Evolutionary conservation across 2,329 filamentous ascomycete genomes (phyloP).

Genomic region (Botryotinia calthae): DNA sequence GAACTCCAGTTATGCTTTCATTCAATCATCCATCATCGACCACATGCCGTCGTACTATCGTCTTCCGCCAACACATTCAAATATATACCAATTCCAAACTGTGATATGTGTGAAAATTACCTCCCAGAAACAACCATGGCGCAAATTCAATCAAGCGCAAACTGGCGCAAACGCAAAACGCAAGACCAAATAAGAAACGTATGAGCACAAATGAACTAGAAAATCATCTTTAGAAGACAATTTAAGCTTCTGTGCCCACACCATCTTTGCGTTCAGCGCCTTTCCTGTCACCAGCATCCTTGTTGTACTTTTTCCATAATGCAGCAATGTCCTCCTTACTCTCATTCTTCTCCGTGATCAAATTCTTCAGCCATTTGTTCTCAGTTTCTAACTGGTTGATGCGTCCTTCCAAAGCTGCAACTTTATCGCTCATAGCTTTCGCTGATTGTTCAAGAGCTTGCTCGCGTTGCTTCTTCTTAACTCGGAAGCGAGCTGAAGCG

Average conservation of each 20-base stretch:
- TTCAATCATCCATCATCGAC: slow-evolving; percentile 8
- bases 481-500: slow-evolving; percentile 81
- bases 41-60: neutral
- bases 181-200: neutral
- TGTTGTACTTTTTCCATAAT: slow-evolving; percentile 43
- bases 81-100: neutral
- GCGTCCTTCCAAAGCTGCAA: slow-evolving; percentile 67
- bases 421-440: slow-evolving; percentile 81
- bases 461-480: slow-evolving; percentile 96
- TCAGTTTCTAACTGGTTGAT: slow-evolving; percentile 78
- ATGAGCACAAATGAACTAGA: neutral
- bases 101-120: neutral
- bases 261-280: slow-evolving; percentile 37
- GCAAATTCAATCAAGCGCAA: slow-evolving; percentile 22
- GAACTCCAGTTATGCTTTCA: neutral
- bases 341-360: slow-evolving; percentile 77
- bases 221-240: slow-evolving; percentile 8
- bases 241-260: slow-evolving; percentile 36
- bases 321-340: slow-evolving; percentile 43
- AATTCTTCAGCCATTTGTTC: slow-evolving; percentile 78
- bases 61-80: neutral
- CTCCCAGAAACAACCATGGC: neutral
- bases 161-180: slow-evolving; percentile 23
- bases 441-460: slow-evolving; percentile 78
- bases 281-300: slow-evolving; percentile 37